A percentile compares a stretch with the other conserved stretches of the same genome.
These are phyloP conservation scores for Coleophoma cylindrospora DNA, from an alignment of 2,329 filamentous ascomycete species.

Conservation along the genomic window DNA sequence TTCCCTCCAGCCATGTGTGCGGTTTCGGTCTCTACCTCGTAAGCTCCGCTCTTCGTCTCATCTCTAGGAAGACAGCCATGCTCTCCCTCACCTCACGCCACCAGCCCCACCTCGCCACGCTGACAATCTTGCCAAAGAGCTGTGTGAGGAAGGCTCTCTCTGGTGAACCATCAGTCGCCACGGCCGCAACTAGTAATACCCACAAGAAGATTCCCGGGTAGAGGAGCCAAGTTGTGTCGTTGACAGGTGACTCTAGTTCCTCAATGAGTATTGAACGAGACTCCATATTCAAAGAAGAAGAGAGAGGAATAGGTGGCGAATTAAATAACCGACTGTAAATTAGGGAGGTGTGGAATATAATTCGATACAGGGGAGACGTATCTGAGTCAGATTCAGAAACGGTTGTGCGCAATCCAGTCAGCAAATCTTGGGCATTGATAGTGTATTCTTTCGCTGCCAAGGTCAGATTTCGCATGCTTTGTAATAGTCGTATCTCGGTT, in stretches of 20 bases:
- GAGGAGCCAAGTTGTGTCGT: not conserved
- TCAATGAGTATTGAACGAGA: not conserved
- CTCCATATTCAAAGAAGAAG: not conserved
- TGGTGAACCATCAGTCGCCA: not conserved
- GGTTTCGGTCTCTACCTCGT: no score
- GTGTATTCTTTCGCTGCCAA: not conserved
- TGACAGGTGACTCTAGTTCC: not conserved
- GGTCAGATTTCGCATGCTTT: not conserved
- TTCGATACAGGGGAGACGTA: not conserved
- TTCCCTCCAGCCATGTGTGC: no score
- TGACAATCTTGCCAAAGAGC: not conserved
- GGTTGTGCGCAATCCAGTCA: not conserved
- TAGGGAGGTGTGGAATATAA: not conserved
- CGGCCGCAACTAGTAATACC: not conserved
- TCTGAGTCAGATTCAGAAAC: not conserved
- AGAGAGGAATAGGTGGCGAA: not conserved
- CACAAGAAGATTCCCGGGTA: conserved; percentile 1
- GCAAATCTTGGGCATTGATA: not conserved
- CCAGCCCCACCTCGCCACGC: not conserved
- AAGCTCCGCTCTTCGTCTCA: not conserved
- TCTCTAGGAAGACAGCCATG: not conserved
- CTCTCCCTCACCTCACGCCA: not conserved
- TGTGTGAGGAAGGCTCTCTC: not conserved
- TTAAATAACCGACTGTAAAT: not conserved
- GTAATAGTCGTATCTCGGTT: not conserved